These are phyloP conservation scores for Paraleonurus japonicus DNA, from an alignment of 257 asterid species.

Conservation along the genomic window DNA sequence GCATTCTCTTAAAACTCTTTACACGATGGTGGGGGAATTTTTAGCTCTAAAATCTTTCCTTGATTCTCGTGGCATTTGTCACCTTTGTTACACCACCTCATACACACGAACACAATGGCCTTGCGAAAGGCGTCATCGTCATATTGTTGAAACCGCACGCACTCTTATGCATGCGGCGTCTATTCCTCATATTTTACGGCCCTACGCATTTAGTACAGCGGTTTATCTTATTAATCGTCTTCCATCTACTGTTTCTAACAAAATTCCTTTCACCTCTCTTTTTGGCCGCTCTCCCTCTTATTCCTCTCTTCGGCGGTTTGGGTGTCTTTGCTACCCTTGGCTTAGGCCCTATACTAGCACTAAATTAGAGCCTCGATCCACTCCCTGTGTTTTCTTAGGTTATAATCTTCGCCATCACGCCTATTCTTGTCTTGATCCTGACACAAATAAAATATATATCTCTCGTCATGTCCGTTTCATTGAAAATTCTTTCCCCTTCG, in stretches of 20 bases:
- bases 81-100: not conserved
- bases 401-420: too few species aligned
- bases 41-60: not conserved
- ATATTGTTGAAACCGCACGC: not conserved
- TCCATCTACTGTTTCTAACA: not conserved
- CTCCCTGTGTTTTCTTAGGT: too few species aligned
- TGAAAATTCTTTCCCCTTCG: too few species aligned
- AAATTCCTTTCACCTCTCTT: not conserved
- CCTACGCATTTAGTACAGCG: not conserved
- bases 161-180: not conserved
- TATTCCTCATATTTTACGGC: not conserved
- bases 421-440: too few species aligned
- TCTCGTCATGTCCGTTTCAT: too few species aligned
- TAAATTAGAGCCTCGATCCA: too few species aligned
- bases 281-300: not conserved
- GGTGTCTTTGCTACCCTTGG: too few species aligned
- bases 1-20: not conserved
- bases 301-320: not conserved
- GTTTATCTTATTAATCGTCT: not conserved
- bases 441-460: too few species aligned
- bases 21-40: not conserved
- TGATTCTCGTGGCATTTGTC: not conserved
- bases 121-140: not conserved
- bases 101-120: not conserved
- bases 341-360: too few species aligned